These are phyloP conservation scores for Hypoxylon rickii DNA, from an alignment of 495 filamentous ascomycete genomes.

Conservation along the genomic window DNA sequence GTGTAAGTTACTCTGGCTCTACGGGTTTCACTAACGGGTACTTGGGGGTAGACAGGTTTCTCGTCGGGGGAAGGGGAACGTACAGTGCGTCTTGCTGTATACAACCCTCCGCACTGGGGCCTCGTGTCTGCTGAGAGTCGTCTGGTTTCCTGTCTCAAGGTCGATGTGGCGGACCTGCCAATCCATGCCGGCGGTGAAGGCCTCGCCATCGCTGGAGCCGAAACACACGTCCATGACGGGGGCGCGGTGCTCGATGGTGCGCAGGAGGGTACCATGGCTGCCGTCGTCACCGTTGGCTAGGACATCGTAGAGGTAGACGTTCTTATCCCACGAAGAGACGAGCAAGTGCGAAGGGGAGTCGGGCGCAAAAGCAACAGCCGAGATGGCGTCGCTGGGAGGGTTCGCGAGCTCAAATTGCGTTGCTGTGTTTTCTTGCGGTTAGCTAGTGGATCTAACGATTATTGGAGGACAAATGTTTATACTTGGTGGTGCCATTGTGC, in stretches of 20 bases:
- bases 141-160: slow-evolving; percentile 70
- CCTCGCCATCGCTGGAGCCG: slow-evolving; percentile 75
- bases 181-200: slow-evolving; percentile 85
- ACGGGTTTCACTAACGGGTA: too few species aligned
- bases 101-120: slow-evolving; percentile 80
- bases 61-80: slow-evolving; percentile 19
- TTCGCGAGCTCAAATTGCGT: slow-evolving; percentile 71
- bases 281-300: slow-evolving; percentile 59
- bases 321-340: slow-evolving; percentile 92
- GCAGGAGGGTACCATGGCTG: slow-evolving; percentile 60
- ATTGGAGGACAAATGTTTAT: slow-evolving; percentile 4
- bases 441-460: background rate
- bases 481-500: slow-evolving; percentile 47
- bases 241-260: slow-evolving; percentile 78
- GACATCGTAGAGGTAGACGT: slow-evolving; percentile 87
- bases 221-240: slow-evolving; percentile 93
- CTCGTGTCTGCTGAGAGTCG: slow-evolving; percentile 75
- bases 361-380: slow-evolving; percentile 82
- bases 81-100: slow-evolving; percentile 75
- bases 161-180: slow-evolving; percentile 83
- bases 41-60: too few species aligned
- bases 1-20: slow-evolving; percentile 5
- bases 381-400: slow-evolving; percentile 88
- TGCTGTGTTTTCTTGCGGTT: slow-evolving; percentile 43
- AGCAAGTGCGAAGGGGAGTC: slow-evolving; percentile 68